Evolutionary conservation across 176 grass and related monocot species (phyloP).

Genomic region (Oryza meyeriana): DNA sequence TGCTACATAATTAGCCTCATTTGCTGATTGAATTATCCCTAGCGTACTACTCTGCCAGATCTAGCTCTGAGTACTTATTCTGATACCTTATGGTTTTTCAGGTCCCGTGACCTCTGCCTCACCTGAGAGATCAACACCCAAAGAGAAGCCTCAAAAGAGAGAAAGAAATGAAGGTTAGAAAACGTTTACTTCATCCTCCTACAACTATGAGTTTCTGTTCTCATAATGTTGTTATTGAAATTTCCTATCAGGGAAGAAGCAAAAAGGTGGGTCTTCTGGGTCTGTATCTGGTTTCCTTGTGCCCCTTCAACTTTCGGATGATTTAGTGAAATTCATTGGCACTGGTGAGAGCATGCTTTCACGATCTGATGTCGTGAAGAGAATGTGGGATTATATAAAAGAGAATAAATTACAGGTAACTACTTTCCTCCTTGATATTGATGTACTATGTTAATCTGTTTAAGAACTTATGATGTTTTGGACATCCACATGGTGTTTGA

Average conservation of each 20-base stretch:
- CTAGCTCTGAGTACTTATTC: conserved; percentile 20
- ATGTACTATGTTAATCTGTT: conserved; percentile 5
- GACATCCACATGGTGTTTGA: neutral
- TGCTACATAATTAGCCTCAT: conserved; percentile 19
- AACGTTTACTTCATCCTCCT: conserved; percentile 14
- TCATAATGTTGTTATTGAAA: conserved; percentile 27
- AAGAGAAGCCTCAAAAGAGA: conserved; percentile 82
- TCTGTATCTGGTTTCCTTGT: conserved; percentile 60
- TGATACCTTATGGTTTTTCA: conserved; percentile 25
- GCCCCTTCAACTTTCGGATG: conserved; percentile 85
- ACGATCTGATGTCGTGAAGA: conserved; percentile 82
- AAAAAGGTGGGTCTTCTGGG: conserved; percentile 65
- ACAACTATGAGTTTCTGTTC: conserved; percentile 24
- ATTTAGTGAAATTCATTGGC: conserved; percentile 83
- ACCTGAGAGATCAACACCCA: conserved; percentile 59
- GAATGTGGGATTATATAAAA: conserved; percentile 95
- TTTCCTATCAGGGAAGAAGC: conserved; percentile 52
- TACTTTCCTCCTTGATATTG: conserved; percentile 14
- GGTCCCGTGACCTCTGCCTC: conserved; percentile 35
- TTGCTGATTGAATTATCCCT: neutral
- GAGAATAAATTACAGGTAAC: conserved; percentile 87
- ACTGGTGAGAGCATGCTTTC: conserved; percentile 88
- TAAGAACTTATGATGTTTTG: neutral
- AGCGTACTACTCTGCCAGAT: neutral
- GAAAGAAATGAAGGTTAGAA: conserved; percentile 81